Conservation (phyloP, 2,329 filamentous ascomycete genomes). For the Epichloe gansuensis region DNA sequence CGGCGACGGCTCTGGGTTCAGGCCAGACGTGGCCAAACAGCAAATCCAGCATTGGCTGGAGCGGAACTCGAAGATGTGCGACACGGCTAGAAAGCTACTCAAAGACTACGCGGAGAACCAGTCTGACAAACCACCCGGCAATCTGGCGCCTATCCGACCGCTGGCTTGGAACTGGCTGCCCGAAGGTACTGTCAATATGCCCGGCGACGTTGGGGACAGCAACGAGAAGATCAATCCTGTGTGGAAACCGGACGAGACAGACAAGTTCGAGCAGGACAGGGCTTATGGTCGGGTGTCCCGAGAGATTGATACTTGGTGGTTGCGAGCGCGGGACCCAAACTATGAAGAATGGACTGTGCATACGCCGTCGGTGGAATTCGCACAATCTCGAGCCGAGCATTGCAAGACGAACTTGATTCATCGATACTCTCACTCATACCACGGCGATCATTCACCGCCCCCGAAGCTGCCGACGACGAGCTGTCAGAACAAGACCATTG, state of each 20-base stretch:
- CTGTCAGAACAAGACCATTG: slow-evolving; percentile 26
- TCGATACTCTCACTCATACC: slow-evolving; percentile 37
- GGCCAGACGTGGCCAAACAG: slow-evolving; percentile 43
- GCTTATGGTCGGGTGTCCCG: slow-evolving; percentile 49
- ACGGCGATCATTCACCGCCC: slow-evolving; percentile 27
- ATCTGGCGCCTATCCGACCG: slow-evolving; percentile 36
- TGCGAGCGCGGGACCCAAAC: slow-evolving; percentile 46
- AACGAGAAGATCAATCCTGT: slow-evolving; percentile 33
- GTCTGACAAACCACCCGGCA: slow-evolving; percentile 35
- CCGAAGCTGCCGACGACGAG: slow-evolving; percentile 26
- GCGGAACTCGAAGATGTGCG: slow-evolving; percentile 47
- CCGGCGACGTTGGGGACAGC: slow-evolving; percentile 22
- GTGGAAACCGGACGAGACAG: slow-evolving; percentile 39
- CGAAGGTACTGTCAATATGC: slow-evolving; percentile 19
- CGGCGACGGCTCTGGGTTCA: slow-evolving; percentile 40
- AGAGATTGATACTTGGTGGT: slow-evolving; percentile 56
- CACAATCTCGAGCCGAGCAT: slow-evolving; percentile 42
- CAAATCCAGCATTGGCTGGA: slow-evolving; percentile 53
- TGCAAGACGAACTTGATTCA: slow-evolving; percentile 48
- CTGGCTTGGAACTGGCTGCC: slow-evolving; percentile 46
- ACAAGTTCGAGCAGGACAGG: slow-evolving; percentile 48
- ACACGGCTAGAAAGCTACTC: slow-evolving; percentile 41
- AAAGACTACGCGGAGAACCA: slow-evolving; percentile 41
- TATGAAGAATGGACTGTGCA: slow-evolving; percentile 44
- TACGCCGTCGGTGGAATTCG: slow-evolving; percentile 50